phyloP scores from a whole-genome alignment of 805 yeast genomes.

The Blastobotrys terrestris region DNA sequence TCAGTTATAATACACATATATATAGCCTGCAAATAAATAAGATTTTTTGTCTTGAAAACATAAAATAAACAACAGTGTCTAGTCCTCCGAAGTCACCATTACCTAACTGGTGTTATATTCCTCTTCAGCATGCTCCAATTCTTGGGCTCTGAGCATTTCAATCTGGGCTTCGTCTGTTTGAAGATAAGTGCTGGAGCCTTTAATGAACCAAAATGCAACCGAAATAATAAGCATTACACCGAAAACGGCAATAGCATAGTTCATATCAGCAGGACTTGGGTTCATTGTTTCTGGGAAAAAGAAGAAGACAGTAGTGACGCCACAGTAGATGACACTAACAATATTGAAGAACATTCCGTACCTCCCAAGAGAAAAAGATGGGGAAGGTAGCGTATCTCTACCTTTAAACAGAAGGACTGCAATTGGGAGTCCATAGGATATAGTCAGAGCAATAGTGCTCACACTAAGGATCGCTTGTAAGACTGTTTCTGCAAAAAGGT shows the following conservation, averaged over 20 bases:
- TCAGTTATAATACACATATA: no score
- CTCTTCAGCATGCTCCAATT: neutral
- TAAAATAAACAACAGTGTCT: no score
- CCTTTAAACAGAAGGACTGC: conserved; percentile 11
- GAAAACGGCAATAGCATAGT: conserved; percentile 60
- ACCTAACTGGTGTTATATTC: neutral
- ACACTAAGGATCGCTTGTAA: conserved; percentile 81
- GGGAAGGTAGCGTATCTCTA: conserved; percentile 18
- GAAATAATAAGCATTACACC: conserved; percentile 16
- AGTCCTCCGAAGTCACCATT: no score
- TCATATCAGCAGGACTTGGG: conserved; percentile 38
- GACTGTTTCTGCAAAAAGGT: conserved; percentile 64
- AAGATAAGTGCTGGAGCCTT: conserved; percentile 19
- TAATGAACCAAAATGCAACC: conserved; percentile 13
- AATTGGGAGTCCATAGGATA: conserved; percentile 77
- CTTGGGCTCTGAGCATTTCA: neutral
- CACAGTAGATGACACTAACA: conserved; percentile 14
- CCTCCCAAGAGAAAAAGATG: conserved; percentile 19
- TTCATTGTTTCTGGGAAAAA: conserved; percentile 29
- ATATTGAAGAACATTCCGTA: conserved; percentile 17
- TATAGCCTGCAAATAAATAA: neutral
- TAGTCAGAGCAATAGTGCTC: conserved; percentile 63
- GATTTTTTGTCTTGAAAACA: neutral
- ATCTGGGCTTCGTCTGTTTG: conserved; percentile 8
- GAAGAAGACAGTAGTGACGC: conserved; percentile 18